Evolutionary conservation across 306 rosid genomes (phyloP).

Genomic region (Prunus armeniaca): DNA sequence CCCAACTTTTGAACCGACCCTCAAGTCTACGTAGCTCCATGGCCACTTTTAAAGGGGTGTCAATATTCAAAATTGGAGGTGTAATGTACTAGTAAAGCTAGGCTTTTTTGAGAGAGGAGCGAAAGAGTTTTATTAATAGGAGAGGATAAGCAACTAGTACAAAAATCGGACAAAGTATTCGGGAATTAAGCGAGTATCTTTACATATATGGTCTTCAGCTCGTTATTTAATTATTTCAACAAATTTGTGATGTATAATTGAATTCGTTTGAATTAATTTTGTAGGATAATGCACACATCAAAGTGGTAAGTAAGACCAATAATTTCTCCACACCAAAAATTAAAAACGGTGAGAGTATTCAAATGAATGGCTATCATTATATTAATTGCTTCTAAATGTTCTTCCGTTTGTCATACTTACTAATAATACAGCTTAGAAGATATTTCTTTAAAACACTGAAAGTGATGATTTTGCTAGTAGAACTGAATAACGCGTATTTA

Average conservation of each 20-base stretch:
- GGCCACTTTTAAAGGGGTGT: background rate
- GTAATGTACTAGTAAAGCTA: background rate
- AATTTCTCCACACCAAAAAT: background rate
- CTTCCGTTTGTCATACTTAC: background rate
- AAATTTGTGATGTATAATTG: background rate
- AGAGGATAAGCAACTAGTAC: too few species aligned
- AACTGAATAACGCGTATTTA: background rate
- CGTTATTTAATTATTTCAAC: too few species aligned
- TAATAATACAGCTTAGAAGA: background rate
- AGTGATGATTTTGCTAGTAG: background rate
- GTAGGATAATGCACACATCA: background rate
- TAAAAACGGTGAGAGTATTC: background rate
- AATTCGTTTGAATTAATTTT: background rate
- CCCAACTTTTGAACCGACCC: conserved; percentile 19
- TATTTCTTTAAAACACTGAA: background rate
- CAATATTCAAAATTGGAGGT: background rate
- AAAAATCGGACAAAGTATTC: too few species aligned
- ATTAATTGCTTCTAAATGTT: background rate
- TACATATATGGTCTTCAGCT: too few species aligned
- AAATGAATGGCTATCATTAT: background rate
- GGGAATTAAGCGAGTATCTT: too few species aligned
- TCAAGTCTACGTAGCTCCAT: background rate
- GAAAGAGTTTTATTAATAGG: too few species aligned
- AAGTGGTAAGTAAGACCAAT: background rate
- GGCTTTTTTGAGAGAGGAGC: too few species aligned